phyloP scores from a whole-genome alignment of 768 basidiomycete species.

The Termitomyces sp. region DNA sequence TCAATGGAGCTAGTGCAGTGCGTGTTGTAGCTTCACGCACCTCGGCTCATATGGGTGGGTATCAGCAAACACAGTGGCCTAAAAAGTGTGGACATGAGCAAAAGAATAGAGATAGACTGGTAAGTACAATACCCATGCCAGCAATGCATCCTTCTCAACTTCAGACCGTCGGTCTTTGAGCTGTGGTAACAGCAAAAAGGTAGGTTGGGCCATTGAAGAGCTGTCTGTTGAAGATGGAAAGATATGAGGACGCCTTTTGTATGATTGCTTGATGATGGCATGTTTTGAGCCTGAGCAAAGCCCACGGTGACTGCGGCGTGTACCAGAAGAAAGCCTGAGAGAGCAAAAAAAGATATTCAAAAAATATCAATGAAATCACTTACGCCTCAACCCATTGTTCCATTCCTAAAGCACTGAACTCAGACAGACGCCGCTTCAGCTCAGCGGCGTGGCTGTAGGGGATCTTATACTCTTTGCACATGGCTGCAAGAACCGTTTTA shows the following conservation, averaged over 20 bases:
- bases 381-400: constrained; percentile 5
- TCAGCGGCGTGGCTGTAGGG: neutral
- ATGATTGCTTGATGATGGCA: neutral
- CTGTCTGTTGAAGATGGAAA: too few relatives aligned
- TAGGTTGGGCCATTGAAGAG: neutral
- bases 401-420: constrained; percentile 10
- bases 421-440: constrained; percentile 4
- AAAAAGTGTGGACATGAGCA: neutral
- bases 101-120: neutral
- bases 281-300: neutral
- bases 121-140: neutral
- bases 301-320: constrained; percentile 2
- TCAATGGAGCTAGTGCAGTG: too few relatives aligned
- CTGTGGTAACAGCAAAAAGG: too few relatives aligned
- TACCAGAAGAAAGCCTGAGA: neutral
- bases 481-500: too few relatives aligned
- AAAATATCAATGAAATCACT: neutral
- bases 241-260: neutral
- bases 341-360: neutral
- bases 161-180: neutral
- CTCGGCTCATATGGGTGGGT: neutral
- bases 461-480: constrained; percentile 6
- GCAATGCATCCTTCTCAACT: neutral
- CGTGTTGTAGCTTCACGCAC: too few relatives aligned
- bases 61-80: neutral